Evolutionary conservation across 768 basidiomycete genomes (phyloP), one percentile per base, ranked within the genome.

Genomic region (Psilocybe tampanensis): DNA sequence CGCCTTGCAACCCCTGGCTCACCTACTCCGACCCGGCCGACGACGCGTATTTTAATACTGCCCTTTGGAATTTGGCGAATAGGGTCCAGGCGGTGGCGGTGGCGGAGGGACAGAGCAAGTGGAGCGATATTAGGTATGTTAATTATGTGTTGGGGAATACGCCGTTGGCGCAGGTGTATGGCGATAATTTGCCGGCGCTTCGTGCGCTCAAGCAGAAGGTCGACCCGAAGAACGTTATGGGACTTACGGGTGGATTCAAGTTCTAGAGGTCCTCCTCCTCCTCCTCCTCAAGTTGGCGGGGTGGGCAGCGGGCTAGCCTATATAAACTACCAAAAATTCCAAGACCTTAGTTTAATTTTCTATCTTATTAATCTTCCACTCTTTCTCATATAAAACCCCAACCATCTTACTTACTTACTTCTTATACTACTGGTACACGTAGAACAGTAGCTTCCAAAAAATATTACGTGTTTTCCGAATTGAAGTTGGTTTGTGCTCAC

Each of bases 211-310:
- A 81, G 63, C 63, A 58, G 54, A 52, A 47, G 19, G 74, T 83
- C 51, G 88, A 90, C 66, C 87, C 86, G 0, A 49, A 70, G 8
- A 76, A 83, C 62, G 76, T 88, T 39, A 89, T 90, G 86, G 79
- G 77, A 15, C 78, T 87, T 17, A 76, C 86, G n/a, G 86, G 86
- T 5, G 88, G 86, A 7, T 88, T 79, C 68, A 88, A 86, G 69
- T 70, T 84, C 36, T 39, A 39, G 15, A 39, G 9, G n/a, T n/a
- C n/a, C n/a, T n/a, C n/a, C n/a, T n/a, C n/a, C n/a, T n/a, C n/a
- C n/a, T n/a, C n/a, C n/a, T n/a, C n/a, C n/a, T 29, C 29, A 5
- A 9, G 5, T 9, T 5, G 29, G 29, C 29, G 4, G 5, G 29
- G 29, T 9, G 9, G 29, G 29, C 29, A 29, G 29, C 29, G 9